A percentile compares a stretch with the other conserved stretches of the same genome.
Evolutionary conservation across 345 rosid species (phyloP).

Genomic region (Hevea brasiliensis): DNA sequence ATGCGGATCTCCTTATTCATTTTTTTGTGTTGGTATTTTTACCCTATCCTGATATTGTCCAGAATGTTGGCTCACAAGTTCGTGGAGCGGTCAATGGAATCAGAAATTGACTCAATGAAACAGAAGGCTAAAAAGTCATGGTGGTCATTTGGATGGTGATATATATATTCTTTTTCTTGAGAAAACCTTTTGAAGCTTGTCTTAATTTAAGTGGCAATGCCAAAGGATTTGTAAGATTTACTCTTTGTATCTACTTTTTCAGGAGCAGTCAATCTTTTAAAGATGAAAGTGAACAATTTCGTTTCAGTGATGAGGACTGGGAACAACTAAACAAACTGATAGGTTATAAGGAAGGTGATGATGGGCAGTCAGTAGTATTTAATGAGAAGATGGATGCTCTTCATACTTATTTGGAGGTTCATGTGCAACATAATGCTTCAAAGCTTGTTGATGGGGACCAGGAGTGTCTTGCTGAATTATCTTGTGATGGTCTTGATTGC

Average conservation of each 20-base stretch:
- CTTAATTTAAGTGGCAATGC: slow-evolving; percentile 3
- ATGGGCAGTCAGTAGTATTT: slow-evolving; percentile 44
- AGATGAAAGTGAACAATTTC: slow-evolving; percentile 72
- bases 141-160: slow-evolving; percentile 97
- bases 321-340: slow-evolving; percentile 77
- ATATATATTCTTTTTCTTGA: slow-evolving; percentile 4
- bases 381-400: slow-evolving; percentile 65
- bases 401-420: slow-evolving; percentile 73
- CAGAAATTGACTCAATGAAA: slow-evolving; percentile 49
- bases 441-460: slow-evolving; percentile 70
- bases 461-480: slow-evolving; percentile 80
- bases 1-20: background rate
- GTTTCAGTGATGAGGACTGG: slow-evolving; percentile 88
- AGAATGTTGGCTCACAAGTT: slow-evolving; percentile 98
- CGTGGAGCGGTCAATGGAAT: slow-evolving; percentile 67
- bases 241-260: slow-evolving; percentile 31
- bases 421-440: slow-evolving; percentile 91
- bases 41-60: slow-evolving; percentile 18
- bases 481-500: slow-evolving; percentile 79
- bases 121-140: slow-evolving; percentile 76
- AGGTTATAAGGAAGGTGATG: slow-evolving; percentile 83
- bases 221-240: background rate
- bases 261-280: slow-evolving; percentile 61
- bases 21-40: background rate
- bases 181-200: slow-evolving; percentile 1